Evolutionary conservation across 192 early-diverging fungal genomes (phyloP).

Genomic region (Linnemannia elongata): DNA sequence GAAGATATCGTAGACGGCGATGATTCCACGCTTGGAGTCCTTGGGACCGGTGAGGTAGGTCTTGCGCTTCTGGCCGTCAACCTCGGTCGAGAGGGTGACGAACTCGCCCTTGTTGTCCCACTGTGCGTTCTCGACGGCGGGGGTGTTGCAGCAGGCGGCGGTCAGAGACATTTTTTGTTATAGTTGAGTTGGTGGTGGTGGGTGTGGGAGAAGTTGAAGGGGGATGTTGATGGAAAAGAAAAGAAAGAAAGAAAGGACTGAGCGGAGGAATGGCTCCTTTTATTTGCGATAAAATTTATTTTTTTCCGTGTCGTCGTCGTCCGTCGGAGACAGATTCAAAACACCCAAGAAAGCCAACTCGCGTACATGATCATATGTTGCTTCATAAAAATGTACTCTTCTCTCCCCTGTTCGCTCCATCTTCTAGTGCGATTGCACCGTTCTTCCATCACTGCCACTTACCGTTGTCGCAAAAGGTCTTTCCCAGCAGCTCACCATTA

Average conservation of each 20-base stretch:
- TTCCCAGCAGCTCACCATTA: too few species aligned
- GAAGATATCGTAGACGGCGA: conserved; percentile 81
- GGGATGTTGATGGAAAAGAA: not conserved
- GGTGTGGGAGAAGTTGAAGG: not conserved
- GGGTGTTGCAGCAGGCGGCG: conserved; percentile 50
- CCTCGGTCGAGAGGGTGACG: conserved; percentile 13
- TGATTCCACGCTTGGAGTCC: conserved; percentile 70
- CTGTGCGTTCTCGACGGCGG: conserved; percentile 33
- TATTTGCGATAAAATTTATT: not conserved
- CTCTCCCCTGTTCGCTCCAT: too few species aligned
- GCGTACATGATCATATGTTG: too few species aligned
- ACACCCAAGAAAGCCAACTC: too few species aligned
- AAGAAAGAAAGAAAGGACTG: not conserved
- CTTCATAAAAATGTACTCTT: too few species aligned
- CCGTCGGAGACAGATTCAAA: too few species aligned
- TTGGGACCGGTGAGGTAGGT: conserved; percentile 53
- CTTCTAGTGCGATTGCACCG: too few species aligned
- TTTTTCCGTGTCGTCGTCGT: too few species aligned
- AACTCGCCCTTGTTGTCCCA: conserved; percentile 44
- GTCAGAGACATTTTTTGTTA: conserved; percentile 25
- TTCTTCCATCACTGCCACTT: too few species aligned
- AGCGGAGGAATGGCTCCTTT: not conserved
- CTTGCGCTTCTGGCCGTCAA: conserved; percentile 30
- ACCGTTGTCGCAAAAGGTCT: too few species aligned
- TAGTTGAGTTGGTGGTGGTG: not conserved